Conservation (phyloP, 2,329 filamentous ascomycete species). For the Penicillium crustosum region DNA sequence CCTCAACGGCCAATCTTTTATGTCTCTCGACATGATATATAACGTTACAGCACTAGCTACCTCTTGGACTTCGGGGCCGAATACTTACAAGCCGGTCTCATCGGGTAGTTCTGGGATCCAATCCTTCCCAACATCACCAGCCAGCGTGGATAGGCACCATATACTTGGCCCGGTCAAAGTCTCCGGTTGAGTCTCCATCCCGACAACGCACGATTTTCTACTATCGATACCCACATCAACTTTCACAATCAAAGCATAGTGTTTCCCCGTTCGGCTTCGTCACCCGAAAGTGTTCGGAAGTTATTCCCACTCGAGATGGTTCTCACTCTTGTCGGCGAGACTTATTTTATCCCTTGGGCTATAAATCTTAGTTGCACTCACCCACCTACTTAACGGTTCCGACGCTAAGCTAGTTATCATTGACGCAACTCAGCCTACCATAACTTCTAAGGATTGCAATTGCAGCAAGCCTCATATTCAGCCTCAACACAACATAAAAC, state of each 20-base stretch:
- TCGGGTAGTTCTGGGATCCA: neutral
- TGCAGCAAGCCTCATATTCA: neutral
- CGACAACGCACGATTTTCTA: neutral
- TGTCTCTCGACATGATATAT: neutral
- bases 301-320: neutral
- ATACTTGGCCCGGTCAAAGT: neutral
- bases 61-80: neutral
- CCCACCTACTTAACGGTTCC: neutral
- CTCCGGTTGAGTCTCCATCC: neutral
- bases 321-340: neutral
- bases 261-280: neutral
- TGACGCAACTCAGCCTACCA: neutral
- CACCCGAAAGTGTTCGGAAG: too few relatives aligned
- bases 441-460: neutral
- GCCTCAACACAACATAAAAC: too few relatives aligned
- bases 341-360: neutral
- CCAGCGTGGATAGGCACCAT: neutral
- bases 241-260: neutral
- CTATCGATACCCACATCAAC: neutral
- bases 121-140: too few relatives aligned
- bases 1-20: neutral
- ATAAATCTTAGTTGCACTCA: neutral
- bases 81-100: neutral
- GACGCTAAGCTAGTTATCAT: neutral
- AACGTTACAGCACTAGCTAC: neutral